Evolutionary conservation across 495 filamentous ascomycete species (phyloP).

Genomic region (Baudoinia panamericana): DNA sequence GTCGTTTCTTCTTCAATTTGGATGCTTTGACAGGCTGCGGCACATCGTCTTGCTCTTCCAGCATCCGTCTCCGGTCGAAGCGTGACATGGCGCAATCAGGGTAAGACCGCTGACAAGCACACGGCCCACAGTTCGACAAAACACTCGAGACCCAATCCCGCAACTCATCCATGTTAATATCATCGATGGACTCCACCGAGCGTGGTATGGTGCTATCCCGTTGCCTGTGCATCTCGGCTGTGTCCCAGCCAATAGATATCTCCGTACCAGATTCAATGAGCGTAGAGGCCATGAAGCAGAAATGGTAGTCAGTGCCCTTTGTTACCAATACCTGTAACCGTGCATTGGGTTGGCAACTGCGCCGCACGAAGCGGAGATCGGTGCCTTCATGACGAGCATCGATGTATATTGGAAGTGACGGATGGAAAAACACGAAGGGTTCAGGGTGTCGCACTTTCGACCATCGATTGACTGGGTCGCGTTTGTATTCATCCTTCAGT

Average conservation of each 20-base stretch:
- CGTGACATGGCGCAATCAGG: slow-evolving; percentile 53
- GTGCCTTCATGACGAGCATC: slow-evolving; percentile 80
- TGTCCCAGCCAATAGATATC: slow-evolving; percentile 56
- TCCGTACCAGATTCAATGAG: slow-evolving; percentile 51
- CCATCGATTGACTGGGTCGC: slow-evolving; percentile 63
- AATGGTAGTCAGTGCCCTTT: slow-evolving; percentile 62
- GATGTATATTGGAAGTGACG: slow-evolving; percentile 57
- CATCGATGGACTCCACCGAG: slow-evolving; percentile 34
- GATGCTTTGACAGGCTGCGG: slow-evolving; percentile 33
- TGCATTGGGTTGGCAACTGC: slow-evolving; percentile 81
- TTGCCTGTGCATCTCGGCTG: too few species aligned
- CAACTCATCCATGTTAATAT: slow-evolving; percentile 22
- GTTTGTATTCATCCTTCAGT: slow-evolving; percentile 60
- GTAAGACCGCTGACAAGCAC: slow-evolving; percentile 56
- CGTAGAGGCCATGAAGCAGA: slow-evolving; percentile 73
- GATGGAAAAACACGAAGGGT: slow-evolving; percentile 34
- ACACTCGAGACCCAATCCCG: slow-evolving; percentile 54
- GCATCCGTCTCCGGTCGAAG: slow-evolving; percentile 41
- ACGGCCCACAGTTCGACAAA: slow-evolving; percentile 75
- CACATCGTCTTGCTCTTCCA: slow-evolving; percentile 27
- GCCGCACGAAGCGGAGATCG: slow-evolving; percentile 64
- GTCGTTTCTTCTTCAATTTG: slow-evolving; percentile 42
- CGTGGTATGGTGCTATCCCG: slow-evolving; percentile 31
- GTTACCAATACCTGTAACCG: slow-evolving; percentile 68
- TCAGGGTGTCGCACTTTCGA: slow-evolving; percentile 61